Percentiles rank a stretch among this genome's conserved stretches.
These are phyloP conservation scores for Thinopyrum obtusiflorum DNA, from an alignment of 202 grass and related monocot species.

Conservation along the genomic window DNA sequence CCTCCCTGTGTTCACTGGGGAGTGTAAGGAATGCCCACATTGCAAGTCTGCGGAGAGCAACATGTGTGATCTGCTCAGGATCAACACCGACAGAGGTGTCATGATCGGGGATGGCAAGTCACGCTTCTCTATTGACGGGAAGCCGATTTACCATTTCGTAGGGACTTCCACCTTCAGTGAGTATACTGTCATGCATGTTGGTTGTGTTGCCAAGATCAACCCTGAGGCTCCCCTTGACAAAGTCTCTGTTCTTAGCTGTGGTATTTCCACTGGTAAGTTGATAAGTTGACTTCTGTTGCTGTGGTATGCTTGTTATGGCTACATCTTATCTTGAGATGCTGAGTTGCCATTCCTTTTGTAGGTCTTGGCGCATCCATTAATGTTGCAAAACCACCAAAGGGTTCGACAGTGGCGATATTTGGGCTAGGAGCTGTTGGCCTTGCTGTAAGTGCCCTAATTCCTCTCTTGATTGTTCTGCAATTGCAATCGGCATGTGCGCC, in stretches of 20 bases:
- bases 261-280: conserved; percentile 75
- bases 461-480: neutral
- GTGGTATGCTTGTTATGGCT: neutral
- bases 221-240: conserved; percentile 82
- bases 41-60: conserved; percentile 90
- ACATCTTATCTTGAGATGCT: neutral
- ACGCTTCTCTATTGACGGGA: conserved; percentile 71
- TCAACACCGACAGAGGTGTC: conserved; percentile 83
- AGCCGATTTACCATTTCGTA: conserved; percentile 85
- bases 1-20: conserved; percentile 90
- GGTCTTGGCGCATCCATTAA: conserved; percentile 87
- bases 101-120: conserved; percentile 82
- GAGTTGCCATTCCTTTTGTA: neutral
- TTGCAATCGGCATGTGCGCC: neutral
- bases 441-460: conserved; percentile 44
- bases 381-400: conserved; percentile 79
- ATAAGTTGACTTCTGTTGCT: conserved; percentile 4
- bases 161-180: conserved; percentile 97
- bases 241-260: conserved; percentile 89
- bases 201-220: conserved; percentile 88
- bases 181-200: conserved; percentile 81
- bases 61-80: conserved; percentile 90
- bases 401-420: conserved; percentile 78
- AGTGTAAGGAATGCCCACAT: conserved; percentile 83
- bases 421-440: conserved; percentile 89